A percentile compares a stretch with the other conserved stretches of the same genome.
phyloP scores from a whole-genome alignment of 352 stramenopile genomes.

The Globisporangium recalcitrans region DNA sequence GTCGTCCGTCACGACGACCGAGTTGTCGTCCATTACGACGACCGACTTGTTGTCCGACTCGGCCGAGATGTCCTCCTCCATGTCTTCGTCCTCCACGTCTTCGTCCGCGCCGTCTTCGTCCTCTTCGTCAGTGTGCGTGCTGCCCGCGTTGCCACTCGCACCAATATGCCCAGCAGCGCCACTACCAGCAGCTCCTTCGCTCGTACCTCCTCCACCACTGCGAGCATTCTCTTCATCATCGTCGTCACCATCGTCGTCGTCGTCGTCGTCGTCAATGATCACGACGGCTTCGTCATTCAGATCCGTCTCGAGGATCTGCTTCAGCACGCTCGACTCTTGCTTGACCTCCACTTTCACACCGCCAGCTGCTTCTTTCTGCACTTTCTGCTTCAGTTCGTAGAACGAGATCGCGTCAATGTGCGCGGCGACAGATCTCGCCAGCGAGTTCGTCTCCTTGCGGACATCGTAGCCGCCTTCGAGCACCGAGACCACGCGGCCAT shows the following conservation, averaged over 20 bases:
- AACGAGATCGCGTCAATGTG: constrained; percentile 69
- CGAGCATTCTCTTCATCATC: constrained; percentile 16
- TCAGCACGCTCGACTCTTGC: constrained; percentile 34
- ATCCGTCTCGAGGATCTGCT: constrained; percentile 46
- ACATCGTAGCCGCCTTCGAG: constrained; percentile 86
- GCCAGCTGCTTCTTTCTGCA: constrained; percentile 4
- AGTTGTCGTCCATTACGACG: constrained; percentile 16
- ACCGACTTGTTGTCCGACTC: constrained; percentile 15
- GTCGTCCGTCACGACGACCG: constrained; percentile 14
- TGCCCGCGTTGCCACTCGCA: background rate
- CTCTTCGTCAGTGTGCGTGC: constrained; percentile 19
- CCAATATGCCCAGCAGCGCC: background rate
- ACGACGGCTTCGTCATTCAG: constrained; percentile 40
- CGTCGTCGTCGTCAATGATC: constrained; percentile 51
- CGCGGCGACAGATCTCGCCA: constrained; percentile 75
- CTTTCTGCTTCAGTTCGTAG: constrained; percentile 41
- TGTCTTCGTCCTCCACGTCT: constrained; percentile 28
- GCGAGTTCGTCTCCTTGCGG: constrained; percentile 70
- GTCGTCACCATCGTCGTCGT: constrained; percentile 15
- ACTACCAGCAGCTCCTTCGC: background rate
- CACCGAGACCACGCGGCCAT: constrained; percentile 78
- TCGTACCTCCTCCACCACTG: background rate
- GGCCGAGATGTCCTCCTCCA: constrained; percentile 22
- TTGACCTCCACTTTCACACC: constrained; percentile 23
- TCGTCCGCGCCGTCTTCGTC: constrained; percentile 21